Evolutionary conservation across 2,329 filamentous ascomycete genomes (phyloP).

Genomic region (Pseudohalonectria lignicola): DNA sequence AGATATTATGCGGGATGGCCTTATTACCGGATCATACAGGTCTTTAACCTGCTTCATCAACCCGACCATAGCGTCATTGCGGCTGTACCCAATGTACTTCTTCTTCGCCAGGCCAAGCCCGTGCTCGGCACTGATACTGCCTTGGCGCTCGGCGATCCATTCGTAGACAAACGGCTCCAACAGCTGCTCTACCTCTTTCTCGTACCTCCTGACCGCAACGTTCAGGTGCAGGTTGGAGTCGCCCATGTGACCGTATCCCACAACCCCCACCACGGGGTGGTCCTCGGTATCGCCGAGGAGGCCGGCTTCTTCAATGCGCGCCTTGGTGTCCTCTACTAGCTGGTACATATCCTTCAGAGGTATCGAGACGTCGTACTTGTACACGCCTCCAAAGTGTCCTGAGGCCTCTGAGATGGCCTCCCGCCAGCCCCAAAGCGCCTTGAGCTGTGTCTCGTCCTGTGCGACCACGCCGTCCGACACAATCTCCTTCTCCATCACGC

Average conservation of each 20-base stretch:
- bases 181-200: slow-evolving; percentile 73
- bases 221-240: slow-evolving; percentile 95
- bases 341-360: slow-evolving; percentile 78
- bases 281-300: slow-evolving; percentile 67
- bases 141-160: slow-evolving; percentile 80
- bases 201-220: slow-evolving; percentile 70
- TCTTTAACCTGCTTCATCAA: slow-evolving; percentile 95
- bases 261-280: slow-evolving; percentile 75
- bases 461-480: slow-evolving; percentile 85
- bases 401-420: slow-evolving; percentile 87
- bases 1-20: too few relatives aligned
- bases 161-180: slow-evolving; percentile 96
- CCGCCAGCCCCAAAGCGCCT: slow-evolving; percentile 79
- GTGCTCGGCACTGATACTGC: slow-evolving; percentile 95
- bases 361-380: slow-evolving; percentile 98
- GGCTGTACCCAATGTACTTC: slow-evolving; percentile 87
- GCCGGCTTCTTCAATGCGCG: slow-evolving; percentile 60
- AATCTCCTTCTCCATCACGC: slow-evolving; percentile 77
- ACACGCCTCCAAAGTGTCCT: slow-evolving; percentile 85
- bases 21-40: slow-evolving; percentile 83
- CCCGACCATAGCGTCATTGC: slow-evolving; percentile 73
- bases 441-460: slow-evolving; percentile 84
- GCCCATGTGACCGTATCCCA: slow-evolving; percentile 97
- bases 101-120: slow-evolving; percentile 92
- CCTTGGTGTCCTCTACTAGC: slow-evolving; percentile 76